Percentiles rank a stretch among this genome's conserved stretches.
Evolutionary conservation across 1,284 basidiomycete genomes (phyloP).

Genomic region (Trichosporon coremiiforme): DNA sequence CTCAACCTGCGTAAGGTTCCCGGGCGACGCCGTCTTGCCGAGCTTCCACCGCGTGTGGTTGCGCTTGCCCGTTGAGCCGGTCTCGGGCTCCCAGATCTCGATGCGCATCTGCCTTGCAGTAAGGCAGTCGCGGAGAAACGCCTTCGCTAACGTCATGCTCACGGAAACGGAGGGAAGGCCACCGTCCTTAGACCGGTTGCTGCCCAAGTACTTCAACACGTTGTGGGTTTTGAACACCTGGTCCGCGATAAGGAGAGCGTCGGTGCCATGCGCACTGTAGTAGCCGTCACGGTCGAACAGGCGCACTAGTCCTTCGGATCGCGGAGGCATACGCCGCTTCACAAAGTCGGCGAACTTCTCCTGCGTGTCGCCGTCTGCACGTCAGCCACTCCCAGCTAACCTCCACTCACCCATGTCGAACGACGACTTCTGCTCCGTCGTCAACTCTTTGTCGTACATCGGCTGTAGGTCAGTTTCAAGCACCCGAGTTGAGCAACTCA

Average conservation of each 20-base stretch:
- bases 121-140: constrained; percentile 84
- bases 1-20: constrained; percentile 90
- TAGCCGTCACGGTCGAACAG: constrained; percentile 82
- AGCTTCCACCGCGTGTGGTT: constrained; percentile 72
- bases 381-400: constrained; percentile 4
- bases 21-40: constrained; percentile 81
- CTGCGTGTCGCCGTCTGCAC: constrained; percentile 64
- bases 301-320: constrained; percentile 65
- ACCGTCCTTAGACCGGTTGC: neutral
- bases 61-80: constrained; percentile 63
- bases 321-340: constrained; percentile 61
- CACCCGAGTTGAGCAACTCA: no score
- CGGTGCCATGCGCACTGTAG: constrained; percentile 84
- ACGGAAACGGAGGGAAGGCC: constrained; percentile 76
- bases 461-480: constrained; percentile 38
- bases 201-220: constrained; percentile 75
- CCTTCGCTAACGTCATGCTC: constrained; percentile 77
- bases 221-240: constrained; percentile 82
- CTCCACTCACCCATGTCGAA: constrained; percentile 47
- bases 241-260: constrained; percentile 80
- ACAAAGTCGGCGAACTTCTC: constrained; percentile 78
- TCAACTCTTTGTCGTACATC: constrained; percentile 54
- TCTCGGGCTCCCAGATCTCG: constrained; percentile 82
- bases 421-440: constrained; percentile 47
- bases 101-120: constrained; percentile 87